phyloP scores from a whole-genome alignment of 2,329 filamentous ascomycete species.

The Colletotrichum sp. region DNA sequence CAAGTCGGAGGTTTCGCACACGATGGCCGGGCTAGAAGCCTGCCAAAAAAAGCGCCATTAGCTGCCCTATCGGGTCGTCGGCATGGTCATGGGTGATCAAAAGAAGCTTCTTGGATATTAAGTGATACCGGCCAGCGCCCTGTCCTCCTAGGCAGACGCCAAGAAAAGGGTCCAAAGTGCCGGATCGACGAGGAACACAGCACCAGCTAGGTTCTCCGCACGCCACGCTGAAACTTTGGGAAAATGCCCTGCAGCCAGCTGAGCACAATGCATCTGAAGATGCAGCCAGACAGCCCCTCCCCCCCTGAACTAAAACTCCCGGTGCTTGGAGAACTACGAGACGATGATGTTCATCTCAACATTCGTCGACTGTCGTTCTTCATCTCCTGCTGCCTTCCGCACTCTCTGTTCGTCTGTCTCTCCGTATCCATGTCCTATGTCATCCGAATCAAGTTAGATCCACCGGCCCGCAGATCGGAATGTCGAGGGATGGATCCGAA shows the following conservation, averaged over 20 bases:
- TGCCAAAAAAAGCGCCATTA: neutral
- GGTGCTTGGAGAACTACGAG: neutral
- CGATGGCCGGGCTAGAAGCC: neutral
- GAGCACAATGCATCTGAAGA: neutral
- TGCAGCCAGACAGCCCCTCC: neutral
- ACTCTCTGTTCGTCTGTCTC: neutral
- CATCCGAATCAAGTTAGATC: neutral
- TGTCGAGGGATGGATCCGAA: neutral
- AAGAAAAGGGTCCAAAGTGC: neutral
- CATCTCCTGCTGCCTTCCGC: neutral
- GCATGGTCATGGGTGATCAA: neutral
- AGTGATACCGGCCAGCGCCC: neutral
- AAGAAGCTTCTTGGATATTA: neutral
- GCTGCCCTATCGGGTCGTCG: neutral
- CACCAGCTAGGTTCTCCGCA: conserved; percentile 6
- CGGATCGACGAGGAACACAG: neutral
- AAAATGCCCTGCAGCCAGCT: neutral
- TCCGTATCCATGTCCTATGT: neutral
- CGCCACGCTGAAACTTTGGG: neutral
- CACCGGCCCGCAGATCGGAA: conserved; percentile 9
- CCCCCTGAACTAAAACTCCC: neutral
- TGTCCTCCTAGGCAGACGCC: neutral
- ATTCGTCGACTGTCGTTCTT: neutral
- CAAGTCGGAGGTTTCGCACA: neutral
- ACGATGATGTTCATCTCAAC: neutral